Conservation (phyloP, 495 filamentous ascomycete species). For the Daldinia caldariorum region DNA sequence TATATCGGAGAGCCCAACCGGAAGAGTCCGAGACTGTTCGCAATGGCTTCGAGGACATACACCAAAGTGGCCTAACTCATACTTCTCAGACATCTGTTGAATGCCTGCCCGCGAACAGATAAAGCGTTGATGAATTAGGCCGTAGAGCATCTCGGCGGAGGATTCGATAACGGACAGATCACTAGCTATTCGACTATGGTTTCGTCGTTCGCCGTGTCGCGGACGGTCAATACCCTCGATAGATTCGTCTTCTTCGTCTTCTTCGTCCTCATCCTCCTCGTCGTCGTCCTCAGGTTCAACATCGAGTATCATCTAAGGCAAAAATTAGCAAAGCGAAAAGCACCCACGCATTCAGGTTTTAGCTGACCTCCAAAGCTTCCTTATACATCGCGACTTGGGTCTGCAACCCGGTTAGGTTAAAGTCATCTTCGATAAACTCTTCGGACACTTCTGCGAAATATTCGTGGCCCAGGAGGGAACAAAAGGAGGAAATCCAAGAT, state of each 20-base stretch:
- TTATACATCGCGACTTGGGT: conserved; percentile 99
- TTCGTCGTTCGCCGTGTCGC: conserved; percentile 69
- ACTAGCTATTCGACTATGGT: conserved; percentile 86
- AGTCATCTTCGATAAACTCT: conserved; percentile 99
- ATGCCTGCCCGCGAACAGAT: conserved; percentile 98
- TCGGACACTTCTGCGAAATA: conserved; percentile 99
- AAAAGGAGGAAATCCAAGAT: conserved; percentile 98
- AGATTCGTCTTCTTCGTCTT: conserved; percentile 80
- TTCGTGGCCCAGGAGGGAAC: conserved; percentile 92
- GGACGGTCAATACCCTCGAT: conserved; percentile 72
- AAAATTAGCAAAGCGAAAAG: conserved; percentile 35
- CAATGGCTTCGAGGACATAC: conserved; percentile 91
- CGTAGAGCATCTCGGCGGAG: conserved; percentile 96
- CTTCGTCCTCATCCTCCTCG: conserved; percentile 82
- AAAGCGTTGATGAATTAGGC: conserved; percentile 96
- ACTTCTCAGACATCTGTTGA: conserved; percentile 99
- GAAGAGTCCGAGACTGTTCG: conserved; percentile 85
- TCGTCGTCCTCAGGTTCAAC: conserved; percentile 96
- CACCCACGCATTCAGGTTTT: not conserved
- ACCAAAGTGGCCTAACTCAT: conserved; percentile 94
- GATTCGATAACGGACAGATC: conserved; percentile 95
- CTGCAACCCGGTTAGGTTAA: conserved; percentile 95
- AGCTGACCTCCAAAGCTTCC: conserved; percentile 74
- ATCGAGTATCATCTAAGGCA: conserved; percentile 90
- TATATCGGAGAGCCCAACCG: conserved; percentile 90